Base-by-base conservation (phyloP, 164 flowering plant species). In the Magnolia changhungtana region DNA sequence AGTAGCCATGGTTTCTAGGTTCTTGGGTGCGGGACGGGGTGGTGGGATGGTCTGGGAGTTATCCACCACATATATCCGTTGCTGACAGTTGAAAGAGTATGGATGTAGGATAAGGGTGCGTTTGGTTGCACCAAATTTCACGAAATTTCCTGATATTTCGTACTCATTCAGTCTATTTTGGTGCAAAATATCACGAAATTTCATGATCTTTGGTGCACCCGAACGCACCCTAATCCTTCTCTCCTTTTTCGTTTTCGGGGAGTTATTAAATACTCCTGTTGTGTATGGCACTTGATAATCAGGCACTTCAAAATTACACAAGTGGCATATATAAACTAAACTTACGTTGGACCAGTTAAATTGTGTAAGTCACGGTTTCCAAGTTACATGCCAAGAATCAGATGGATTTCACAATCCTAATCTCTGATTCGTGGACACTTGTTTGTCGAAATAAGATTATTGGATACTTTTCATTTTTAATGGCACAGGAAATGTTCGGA, bases 1-100 rank as follows among this genome's bases (percentile, higher is more conserved):
- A 78, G 82, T 83, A 21, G 95, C 93, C 94, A 93, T 92, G 72
- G 91, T 29, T 1, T 65, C 21, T 65, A 18, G 13, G 23, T 45
- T 50, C 8, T 50, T 66, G 69, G 63, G 78, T 58, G 68, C 24
- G 27, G 24, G 37, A 8, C 24, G 29, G 2, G 37, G 24, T 4
- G 13, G 37, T 0, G 68, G 9, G n/a, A n/a, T 4, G 66, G 20
- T 6, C 4, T 8, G 67, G 81, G 81, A 72, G 75, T 45, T 79
- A 65, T 76, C 74, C 79, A 50, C 85, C 85, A 82, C 85, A 76
- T 65, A 21, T 72, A 76, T 81, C 75, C 63, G 81, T 79, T 77
- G 81, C 23, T 50, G 55, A 20, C 74, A 2, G 71, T 68, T 68
- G 16, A 29, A 49, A 66, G 71, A 19, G n/a, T 31, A 8, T 13